These are phyloP conservation scores for Ampelocalamus luodianensis DNA, from an alignment of 176 grass and related monocot species.

Conservation along the genomic window DNA sequence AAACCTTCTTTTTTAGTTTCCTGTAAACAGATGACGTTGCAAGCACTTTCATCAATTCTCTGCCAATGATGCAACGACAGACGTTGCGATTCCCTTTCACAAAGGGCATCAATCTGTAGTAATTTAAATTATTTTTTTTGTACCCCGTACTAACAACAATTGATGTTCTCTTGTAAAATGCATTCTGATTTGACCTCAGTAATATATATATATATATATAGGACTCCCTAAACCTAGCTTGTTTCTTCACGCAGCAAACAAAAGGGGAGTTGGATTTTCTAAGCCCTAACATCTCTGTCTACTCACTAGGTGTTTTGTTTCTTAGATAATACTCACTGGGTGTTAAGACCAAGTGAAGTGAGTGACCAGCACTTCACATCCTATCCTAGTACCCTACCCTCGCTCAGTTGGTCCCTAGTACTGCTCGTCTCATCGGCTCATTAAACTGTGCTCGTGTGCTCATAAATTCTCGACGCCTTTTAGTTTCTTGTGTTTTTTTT, in stretches of 20 bases:
- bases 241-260: neutral
- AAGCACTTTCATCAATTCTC: too few relatives aligned
- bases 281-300: constrained; percentile 23
- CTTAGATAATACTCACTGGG: neutral
- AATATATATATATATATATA: constrained; percentile 18
- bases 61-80: too few relatives aligned
- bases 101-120: neutral
- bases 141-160: neutral
- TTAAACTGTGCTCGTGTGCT: neutral
- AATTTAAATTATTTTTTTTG: neutral
- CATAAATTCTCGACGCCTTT: neutral
- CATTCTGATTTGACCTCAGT: constrained; percentile 1
- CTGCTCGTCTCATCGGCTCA: neutral
- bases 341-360: neutral
- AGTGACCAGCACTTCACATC: neutral
- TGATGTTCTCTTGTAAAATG: neutral
- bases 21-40: too few relatives aligned
- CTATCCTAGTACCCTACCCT: neutral
- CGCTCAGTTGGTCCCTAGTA: neutral
- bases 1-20: too few relatives aligned
- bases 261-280: constrained; percentile 4
- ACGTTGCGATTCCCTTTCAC: neutral
- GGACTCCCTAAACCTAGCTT: neutral
- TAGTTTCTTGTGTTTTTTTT: neutral
- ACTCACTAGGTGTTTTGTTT: neutral